A percentile compares a stretch with the other conserved stretches of the same genome.
Evolutionary conservation across 257 asterid genomes (phyloP).

Genomic region (Henckelia pumila): DNA sequence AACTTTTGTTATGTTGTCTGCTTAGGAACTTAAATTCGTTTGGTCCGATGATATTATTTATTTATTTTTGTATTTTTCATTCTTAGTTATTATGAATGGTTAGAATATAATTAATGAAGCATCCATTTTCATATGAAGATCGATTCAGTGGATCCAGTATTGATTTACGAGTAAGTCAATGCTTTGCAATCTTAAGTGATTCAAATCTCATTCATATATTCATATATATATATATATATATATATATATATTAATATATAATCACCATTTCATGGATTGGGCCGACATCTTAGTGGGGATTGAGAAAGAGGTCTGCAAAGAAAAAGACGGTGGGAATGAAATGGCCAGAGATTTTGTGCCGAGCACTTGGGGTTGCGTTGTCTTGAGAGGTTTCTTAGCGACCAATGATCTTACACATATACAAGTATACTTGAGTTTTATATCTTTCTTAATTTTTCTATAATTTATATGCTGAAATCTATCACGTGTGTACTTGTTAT

Average conservation of each 20-base stretch:
- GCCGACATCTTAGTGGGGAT: slow-evolving; percentile 65
- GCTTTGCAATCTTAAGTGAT: too few relatives aligned
- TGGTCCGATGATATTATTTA: slow-evolving; percentile 12
- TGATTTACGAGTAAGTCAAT: too few relatives aligned
- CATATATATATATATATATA: too few relatives aligned
- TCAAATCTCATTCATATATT: too few relatives aligned
- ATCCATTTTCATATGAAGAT: too few relatives aligned
- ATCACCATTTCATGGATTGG: slow-evolving; percentile 78
- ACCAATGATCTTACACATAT: slow-evolving; percentile 44
- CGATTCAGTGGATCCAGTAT: too few relatives aligned
- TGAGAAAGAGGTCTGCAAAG: slow-evolving; percentile 64
- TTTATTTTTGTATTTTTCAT: too few relatives aligned
- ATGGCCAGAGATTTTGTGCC: slow-evolving; percentile 85
- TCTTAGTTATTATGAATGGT: too few relatives aligned
- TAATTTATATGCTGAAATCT: background rate
- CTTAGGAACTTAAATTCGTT: slow-evolving; percentile 12
- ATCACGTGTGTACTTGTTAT: background rate
- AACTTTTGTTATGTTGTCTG: slow-evolving; percentile 6
- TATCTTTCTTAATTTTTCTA: too few relatives aligned
- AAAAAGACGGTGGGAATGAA: slow-evolving; percentile 66
- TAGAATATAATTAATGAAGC: too few relatives aligned
- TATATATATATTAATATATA: too few relatives aligned
- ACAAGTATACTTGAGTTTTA: background rate
- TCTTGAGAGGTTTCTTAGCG: slow-evolving; percentile 89
- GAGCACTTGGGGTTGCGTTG: slow-evolving; percentile 87